phyloP scores from a whole-genome alignment of 202 grass and related monocot genomes.

The Elaeis oleifera region DNA sequence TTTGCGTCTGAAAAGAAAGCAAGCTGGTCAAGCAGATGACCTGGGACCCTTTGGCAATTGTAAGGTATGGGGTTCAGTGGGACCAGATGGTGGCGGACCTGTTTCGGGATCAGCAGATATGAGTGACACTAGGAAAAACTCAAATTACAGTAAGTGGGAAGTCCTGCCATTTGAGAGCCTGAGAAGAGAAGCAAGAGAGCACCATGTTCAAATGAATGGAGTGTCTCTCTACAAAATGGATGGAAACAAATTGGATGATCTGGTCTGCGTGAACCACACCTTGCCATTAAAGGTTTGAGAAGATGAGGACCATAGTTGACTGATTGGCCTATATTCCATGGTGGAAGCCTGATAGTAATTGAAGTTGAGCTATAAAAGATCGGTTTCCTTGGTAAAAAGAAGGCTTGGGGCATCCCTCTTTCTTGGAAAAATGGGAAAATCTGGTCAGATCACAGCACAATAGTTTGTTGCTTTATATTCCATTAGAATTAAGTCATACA shows the following conservation, averaged over 20 bases:
- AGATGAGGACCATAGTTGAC: not conserved
- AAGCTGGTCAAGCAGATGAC: slow-evolving; percentile 36
- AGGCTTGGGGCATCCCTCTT: too few species aligned
- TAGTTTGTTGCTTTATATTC: too few species aligned
- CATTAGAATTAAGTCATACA: too few species aligned
- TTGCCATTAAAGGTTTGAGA: not conserved
- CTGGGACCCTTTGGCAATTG: slow-evolving; percentile 69
- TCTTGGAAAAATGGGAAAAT: too few species aligned
- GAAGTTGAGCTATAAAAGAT: too few species aligned
- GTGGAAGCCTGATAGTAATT: too few species aligned
- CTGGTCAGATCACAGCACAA: too few species aligned
- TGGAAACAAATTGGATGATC: slow-evolving; percentile 89
- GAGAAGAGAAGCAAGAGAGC: slow-evolving; percentile 66
- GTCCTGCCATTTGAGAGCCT: slow-evolving; percentile 53
- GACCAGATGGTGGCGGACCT: slow-evolving; percentile 38
- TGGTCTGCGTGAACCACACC: slow-evolving; percentile 75
- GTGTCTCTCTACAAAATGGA: slow-evolving; percentile 94
- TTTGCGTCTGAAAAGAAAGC: slow-evolving; percentile 48
- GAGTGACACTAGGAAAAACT: slow-evolving; percentile 48
- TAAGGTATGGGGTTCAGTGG: slow-evolving; percentile 78
- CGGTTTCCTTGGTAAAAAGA: too few species aligned
- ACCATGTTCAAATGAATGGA: slow-evolving; percentile 54
- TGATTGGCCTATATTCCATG: too few species aligned
- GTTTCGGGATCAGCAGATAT: slow-evolving; percentile 73
- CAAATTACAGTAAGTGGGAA: slow-evolving; percentile 87